Percentiles rank a stretch among this genome's conserved stretches.
Evolutionary conservation across 1,284 basidiomycete genomes (phyloP).

Genomic region (Apiotrichum laibachii): DNA sequence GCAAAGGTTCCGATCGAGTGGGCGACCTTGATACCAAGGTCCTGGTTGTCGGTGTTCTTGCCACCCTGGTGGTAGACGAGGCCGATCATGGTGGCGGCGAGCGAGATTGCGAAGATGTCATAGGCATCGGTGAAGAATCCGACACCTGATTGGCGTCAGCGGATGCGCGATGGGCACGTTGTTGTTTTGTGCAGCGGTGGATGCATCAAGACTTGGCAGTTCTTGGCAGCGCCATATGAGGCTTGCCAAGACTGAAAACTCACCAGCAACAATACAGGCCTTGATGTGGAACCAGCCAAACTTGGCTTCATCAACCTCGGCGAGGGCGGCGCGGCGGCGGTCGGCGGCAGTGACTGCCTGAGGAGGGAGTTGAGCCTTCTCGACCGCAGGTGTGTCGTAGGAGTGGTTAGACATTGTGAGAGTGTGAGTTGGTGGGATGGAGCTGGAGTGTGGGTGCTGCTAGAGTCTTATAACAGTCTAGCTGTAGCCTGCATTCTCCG

Average conservation of each 20-base stretch:
- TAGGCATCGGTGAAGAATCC: constrained; percentile 52
- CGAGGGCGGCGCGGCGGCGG: constrained; percentile 64
- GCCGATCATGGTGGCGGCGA: constrained; percentile 70
- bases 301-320: constrained; percentile 70
- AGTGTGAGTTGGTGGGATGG: not conserved
- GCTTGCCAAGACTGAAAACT: constrained; percentile 12
- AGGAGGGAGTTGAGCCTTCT: constrained; percentile 8
- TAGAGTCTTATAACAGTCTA: not conserved
- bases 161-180: no score
- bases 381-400: constrained; percentile 1
- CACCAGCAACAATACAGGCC: constrained; percentile 53
- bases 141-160: constrained; percentile 26
- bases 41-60: constrained; percentile 58
- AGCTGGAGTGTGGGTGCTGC: no score
- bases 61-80: constrained; percentile 63
- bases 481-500: no score
- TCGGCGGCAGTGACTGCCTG: constrained; percentile 42
- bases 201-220: not conserved
- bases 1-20: constrained; percentile 55
- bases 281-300: constrained; percentile 60
- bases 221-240: not conserved
- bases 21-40: constrained; percentile 67
- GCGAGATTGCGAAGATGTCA: constrained; percentile 60
- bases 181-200: not conserved
- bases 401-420: not conserved